Evolutionary conservation across 1,139 yeast genomes (phyloP), one percentile per base, ranked within the genome.

Genomic region (Kodamaea arcana): DNA sequence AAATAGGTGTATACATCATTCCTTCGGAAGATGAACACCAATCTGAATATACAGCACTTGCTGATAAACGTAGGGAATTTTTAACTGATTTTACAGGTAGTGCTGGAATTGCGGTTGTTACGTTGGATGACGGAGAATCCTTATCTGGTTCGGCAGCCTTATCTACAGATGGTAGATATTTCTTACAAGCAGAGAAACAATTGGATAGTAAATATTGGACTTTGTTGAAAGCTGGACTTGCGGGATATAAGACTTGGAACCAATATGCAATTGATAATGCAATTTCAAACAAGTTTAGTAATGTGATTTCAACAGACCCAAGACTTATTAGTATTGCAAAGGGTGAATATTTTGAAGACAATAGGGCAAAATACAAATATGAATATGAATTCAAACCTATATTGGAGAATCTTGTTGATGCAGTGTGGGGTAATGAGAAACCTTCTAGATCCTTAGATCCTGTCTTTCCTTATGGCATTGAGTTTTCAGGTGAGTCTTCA

Each of bases 11-110:
- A 2, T 76, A 76, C 45, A 63, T 76, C 22, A 59, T 76, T 6
- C 80, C 82, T 2, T 69, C 77, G n/a, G 80, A 73, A 46, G 82
- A 76, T 48, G 79, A 75, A 41, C 82, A 76, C 47, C 78, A 70
- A 42, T 67, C 76, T 11, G 81, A 76, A 42, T 68, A 73, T 42
- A 72, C 79, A 1, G 66, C 79, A 0, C 51, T 60, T 13, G 65
- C 75, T 2, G 81, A 76, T 40, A 72, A 65, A 35, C 58, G 80
- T 34, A 56, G 80, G 36, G 76, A 65, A 41, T 76, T 46, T 42
- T 62, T 76, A 12, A 54, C 71, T 13, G 81, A 77, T 0, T 76
- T 76, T 44, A 70, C 78, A 2, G 82, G 82, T 1, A 71, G 78
- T 47, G 76, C 80, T 8, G 82, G 82, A 9, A 54, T 74, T 15